Conservation (phyloP, 495 filamentous ascomycete species). For the Thermothielavioides terrestris region DNA sequence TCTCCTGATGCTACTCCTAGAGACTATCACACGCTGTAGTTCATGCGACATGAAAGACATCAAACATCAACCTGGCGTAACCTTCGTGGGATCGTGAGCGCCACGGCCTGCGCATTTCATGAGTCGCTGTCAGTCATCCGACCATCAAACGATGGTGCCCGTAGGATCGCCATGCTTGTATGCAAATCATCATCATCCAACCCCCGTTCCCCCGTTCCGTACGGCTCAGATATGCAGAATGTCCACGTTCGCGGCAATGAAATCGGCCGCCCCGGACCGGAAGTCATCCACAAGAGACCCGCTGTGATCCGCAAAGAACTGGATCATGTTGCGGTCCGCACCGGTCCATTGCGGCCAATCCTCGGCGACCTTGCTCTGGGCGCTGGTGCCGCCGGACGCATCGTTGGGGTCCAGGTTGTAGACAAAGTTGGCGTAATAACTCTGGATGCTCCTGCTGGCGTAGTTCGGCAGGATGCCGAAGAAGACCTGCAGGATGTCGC, state of each 20-base stretch:
- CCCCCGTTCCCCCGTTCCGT: too few species aligned
- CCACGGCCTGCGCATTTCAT: too few species aligned
- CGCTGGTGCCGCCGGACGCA: slow-evolving; percentile 26
- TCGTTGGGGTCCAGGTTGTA: slow-evolving; percentile 58
- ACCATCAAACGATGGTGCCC: too few species aligned
- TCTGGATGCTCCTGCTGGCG: slow-evolving; percentile 48
- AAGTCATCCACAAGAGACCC: slow-evolving; percentile 52
- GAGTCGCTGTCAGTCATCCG: too few species aligned
- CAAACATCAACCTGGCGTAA: too few species aligned
- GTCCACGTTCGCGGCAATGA: slow-evolving; percentile 37
- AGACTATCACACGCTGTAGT: too few species aligned
- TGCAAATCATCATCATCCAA: too few species aligned
- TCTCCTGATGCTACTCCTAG: too few species aligned
- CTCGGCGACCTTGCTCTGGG: slow-evolving; percentile 25
- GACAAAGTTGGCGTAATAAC: slow-evolving; percentile 59
- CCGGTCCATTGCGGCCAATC: slow-evolving; percentile 56
- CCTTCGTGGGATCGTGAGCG: too few species aligned
- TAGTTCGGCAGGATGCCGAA: slow-evolving; percentile 53
- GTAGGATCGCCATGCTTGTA: too few species aligned
- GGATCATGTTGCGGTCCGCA: slow-evolving; percentile 44
- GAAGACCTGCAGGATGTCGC: slow-evolving; percentile 58
- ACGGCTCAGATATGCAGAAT: slow-evolving; percentile 46
- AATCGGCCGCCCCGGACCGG: slow-evolving; percentile 41
- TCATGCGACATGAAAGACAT: too few species aligned
- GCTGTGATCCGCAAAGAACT: slow-evolving; percentile 42